Evolutionary conservation across 1,284 basidiomycete species (phyloP).

Genomic region (Ceratobasidium sp.): DNA sequence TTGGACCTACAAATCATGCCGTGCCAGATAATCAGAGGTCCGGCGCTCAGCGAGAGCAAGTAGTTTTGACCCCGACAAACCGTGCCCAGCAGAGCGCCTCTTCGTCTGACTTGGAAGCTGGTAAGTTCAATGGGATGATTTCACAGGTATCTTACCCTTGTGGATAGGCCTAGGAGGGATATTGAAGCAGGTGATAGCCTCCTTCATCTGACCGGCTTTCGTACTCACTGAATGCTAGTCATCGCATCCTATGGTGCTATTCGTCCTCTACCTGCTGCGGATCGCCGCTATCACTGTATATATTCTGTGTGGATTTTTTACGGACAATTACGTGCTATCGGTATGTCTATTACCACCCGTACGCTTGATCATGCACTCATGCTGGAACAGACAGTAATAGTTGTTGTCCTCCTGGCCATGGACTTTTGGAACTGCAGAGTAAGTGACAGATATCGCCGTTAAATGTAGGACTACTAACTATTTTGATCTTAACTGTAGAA

Average conservation of each 20-base stretch:
- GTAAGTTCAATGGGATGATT: constrained; percentile 55
- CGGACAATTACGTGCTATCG: constrained; percentile 88
- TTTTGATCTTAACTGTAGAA: constrained; percentile 64
- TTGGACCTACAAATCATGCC: constrained; percentile 46
- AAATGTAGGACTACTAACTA: background rate
- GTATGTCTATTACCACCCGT: constrained; percentile 60
- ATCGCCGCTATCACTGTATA: constrained; percentile 86
- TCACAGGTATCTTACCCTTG: background rate
- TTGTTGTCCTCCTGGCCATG: constrained; percentile 90
- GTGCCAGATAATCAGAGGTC: constrained; percentile 57
- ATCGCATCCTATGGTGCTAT: constrained; percentile 83
- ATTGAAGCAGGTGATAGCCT: constrained; percentile 68
- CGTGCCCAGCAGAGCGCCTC: constrained; percentile 61
- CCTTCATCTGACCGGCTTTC: background rate
- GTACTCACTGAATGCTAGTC: constrained; percentile 60
- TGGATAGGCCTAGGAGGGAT: constrained; percentile 73
- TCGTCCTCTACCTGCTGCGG: constrained; percentile 88
- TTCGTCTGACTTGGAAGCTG: constrained; percentile 73
- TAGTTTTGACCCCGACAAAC: constrained; percentile 67
- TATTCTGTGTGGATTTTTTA: constrained; percentile 86
- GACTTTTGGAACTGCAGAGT: constrained; percentile 98
- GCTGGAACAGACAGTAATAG: constrained; percentile 78
- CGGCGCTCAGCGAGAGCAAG: constrained; percentile 55
- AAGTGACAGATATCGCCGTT: constrained; percentile 48
- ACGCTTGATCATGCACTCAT: background rate